Conservation (phyloP, 2,329 filamentous ascomycete genomes). For the Diaporthe humulicola region DNA sequence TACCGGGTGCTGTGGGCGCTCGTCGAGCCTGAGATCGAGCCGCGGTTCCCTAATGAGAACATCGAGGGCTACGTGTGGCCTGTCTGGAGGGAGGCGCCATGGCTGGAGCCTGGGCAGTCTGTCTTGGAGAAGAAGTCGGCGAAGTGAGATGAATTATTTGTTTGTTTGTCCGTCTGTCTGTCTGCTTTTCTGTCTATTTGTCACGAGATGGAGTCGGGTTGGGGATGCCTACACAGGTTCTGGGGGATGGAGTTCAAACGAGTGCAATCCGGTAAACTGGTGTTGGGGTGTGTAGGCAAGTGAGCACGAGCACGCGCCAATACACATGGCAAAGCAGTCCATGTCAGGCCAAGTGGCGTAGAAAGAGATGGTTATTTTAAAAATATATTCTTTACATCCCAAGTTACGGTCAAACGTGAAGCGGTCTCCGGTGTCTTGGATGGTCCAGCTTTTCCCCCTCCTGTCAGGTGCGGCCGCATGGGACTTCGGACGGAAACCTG, state of each 20-base stretch:
- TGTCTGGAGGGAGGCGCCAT: conserved; percentile 57
- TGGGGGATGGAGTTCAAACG: not conserved
- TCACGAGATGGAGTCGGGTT: not conserved
- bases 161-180: not conserved
- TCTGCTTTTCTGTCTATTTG: not conserved
- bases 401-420: conserved; percentile 16
- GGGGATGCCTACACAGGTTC: not conserved
- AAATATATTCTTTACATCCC: not conserved
- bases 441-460: not conserved
- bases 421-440: conserved; percentile 12
- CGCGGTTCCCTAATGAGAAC: conserved; percentile 54
- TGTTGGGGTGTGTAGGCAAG: not conserved
- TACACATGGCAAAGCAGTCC: not conserved
- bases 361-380: conserved; percentile 2
- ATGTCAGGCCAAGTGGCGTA: not conserved
- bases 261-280: not conserved
- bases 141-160: not conserved
- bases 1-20: conserved; percentile 67
- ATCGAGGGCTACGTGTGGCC: conserved; percentile 58
- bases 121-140: not conserved
- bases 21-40: conserved; percentile 62
- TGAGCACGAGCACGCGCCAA: not conserved
- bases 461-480: conserved; percentile 15
- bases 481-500: conserved; percentile 23
- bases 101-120: conserved; percentile 41